Base-by-base conservation (phyloP, 2,329 filamentous ascomycete species). In the Trichoderma aggressivum region DNA sequence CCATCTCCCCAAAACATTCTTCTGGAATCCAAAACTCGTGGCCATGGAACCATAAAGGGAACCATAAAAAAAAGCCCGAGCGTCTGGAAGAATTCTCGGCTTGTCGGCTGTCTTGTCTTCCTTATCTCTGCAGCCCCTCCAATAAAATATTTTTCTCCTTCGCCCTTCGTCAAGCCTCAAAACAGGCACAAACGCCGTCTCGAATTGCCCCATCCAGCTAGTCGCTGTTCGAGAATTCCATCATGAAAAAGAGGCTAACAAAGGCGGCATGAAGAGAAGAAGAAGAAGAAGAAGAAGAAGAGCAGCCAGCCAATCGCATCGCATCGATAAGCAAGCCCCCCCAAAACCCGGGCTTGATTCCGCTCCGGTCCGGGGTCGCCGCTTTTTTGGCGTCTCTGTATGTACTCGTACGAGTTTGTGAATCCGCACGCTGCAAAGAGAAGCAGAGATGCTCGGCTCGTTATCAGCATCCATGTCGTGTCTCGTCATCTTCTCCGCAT, bases 341-440 rank as follows among this genome's bases (percentile, higher is more conserved):
- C 39, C 34, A 39, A 32, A n/a, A 34, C 18, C 34, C 26, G 53
- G 26, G 12, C 24, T 26, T 50, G 53, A 59, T 67, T 67, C 64
- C 64, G 64, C 64, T 18, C 34, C 26, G 26, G 63, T 66, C 63
- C 63, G 63, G 63, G 63, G 63, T 58, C 63, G 21, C 63, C 63
- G 63, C 39, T n/a, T 43, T 26, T n/a, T 43, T 26, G 59, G 21
- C 58, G 55, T 56, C 53, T 56, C 26, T 21, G 16, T 14, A 3
- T n/a, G 24, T n/a, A n/a, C n/a, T n/a, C 26, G 43, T 14, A 24
- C 47, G n/a, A 53, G 14, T 11, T 56, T 32, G 16, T 14, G 55
- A 56, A 28, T 56, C 21, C 53, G 53, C 21, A 28, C 24, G 26
- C 16, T 56, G 53, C 53, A 26, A 26, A 50, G 53, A 8, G 8